Conservation (phyloP, 192 early-diverging fungal genomes). For the Entomortierella beljakovae region DNA sequence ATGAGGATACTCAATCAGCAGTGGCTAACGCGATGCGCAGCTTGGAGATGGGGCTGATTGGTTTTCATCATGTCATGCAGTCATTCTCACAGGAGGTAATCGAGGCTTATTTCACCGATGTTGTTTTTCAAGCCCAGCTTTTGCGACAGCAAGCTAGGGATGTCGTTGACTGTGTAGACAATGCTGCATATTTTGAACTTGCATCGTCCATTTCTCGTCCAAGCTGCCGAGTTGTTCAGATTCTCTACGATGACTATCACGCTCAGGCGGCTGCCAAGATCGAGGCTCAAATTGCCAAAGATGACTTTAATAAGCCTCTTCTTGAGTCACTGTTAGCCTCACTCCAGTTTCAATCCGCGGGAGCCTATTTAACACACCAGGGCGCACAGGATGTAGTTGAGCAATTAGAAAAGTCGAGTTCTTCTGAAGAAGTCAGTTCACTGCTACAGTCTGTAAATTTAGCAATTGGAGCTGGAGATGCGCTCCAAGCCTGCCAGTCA, state of each 20-base stretch:
- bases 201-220: background rate
- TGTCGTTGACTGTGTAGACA: conserved; percentile 11
- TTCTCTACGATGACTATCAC: conserved; percentile 14
- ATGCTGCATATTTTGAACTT: background rate
- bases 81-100: background rate
- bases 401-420: background rate
- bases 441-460: background rate
- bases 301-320: background rate
- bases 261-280: conserved; percentile 2
- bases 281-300: background rate
- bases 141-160: background rate
- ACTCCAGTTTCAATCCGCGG: conserved; percentile 16
- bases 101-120: background rate
- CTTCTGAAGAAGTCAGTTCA: background rate
- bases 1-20: background rate
- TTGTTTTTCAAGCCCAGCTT: background rate
- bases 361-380: conserved; percentile 16
- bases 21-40: background rate
- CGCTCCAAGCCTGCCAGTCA: conserved; percentile 18
- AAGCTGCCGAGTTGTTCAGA: conserved; percentile 11
- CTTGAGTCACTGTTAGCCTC: background rate
- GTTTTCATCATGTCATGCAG: conserved; percentile 5
- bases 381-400: background rate
- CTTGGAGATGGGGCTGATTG: conserved; percentile 8
- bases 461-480: conserved; percentile 15